phyloP scores from a whole-genome alignment of 2,329 filamentous ascomycete species.

The Paecilomyces fulvus region DNA sequence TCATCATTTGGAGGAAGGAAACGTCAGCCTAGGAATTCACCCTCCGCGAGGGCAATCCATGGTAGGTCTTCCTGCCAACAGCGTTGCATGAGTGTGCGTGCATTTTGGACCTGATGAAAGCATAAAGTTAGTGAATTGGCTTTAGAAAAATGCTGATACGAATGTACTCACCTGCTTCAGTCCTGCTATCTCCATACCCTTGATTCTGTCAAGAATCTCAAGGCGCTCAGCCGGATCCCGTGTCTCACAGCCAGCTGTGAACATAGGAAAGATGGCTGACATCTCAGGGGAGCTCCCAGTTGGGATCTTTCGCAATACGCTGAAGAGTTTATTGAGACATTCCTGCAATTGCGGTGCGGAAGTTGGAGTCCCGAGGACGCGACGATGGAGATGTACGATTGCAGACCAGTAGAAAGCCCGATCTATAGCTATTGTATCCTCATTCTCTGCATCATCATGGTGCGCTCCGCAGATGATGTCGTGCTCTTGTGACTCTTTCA shows the following conservation, averaged over 20 bases:
- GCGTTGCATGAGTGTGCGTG: conserved; percentile 32
- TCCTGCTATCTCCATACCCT: conserved; percentile 61
- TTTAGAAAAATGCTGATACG: background rate
- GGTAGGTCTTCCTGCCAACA: conserved; percentile 30
- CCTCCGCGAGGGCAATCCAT: conserved; percentile 31
- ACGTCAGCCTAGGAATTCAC: conserved; percentile 30
- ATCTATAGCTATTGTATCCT: conserved; percentile 58
- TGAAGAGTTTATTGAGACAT: conserved; percentile 55
- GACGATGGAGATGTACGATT: conserved; percentile 64
- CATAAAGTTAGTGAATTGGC: background rate
- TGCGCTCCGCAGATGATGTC: conserved; percentile 32
- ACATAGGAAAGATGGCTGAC: conserved; percentile 71
- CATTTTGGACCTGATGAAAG: conserved; percentile 27
- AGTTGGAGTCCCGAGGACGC: conserved; percentile 57
- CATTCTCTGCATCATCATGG: conserved; percentile 29
- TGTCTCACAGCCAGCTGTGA: conserved; percentile 72
- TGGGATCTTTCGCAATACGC: conserved; percentile 53
- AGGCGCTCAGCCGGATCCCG: conserved; percentile 46
- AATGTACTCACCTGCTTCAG: conserved; percentile 58
- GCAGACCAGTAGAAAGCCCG: conserved; percentile 73
- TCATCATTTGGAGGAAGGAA: background rate
- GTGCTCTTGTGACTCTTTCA: conserved; percentile 47
- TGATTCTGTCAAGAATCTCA: conserved; percentile 58
- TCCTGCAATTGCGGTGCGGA: conserved; percentile 53
- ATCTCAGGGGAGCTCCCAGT: conserved; percentile 63